A percentile compares a stretch with the other conserved stretches of the same genome.
Evolutionary conservation across 2,329 filamentous ascomycete species (phyloP).

Genomic region (Fusarium sp.): DNA sequence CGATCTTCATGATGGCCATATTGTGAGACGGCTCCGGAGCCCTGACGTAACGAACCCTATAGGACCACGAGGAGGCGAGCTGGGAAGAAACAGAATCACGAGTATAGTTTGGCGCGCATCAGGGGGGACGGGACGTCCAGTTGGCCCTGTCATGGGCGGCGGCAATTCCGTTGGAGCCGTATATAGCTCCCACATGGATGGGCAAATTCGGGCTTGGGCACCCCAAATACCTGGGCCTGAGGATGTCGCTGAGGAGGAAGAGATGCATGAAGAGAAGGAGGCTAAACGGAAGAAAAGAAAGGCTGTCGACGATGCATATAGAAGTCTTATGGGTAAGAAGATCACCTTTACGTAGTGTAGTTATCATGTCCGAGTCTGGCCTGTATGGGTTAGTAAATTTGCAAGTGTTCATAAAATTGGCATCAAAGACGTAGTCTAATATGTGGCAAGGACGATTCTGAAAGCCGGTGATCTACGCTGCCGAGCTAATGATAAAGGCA

Average conservation of each 20-base stretch:
- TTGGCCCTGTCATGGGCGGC: constrained; percentile 71
- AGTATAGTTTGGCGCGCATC: constrained; percentile 77
- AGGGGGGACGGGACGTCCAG: constrained; percentile 68
- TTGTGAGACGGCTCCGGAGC: constrained; percentile 77
- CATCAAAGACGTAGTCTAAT: constrained; percentile 11
- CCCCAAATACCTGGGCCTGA: constrained; percentile 67
- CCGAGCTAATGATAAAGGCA: neutral
- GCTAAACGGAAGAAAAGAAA: constrained; percentile 74
- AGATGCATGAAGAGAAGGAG: constrained; percentile 56
- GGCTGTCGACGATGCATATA: constrained; percentile 83
- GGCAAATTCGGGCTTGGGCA: constrained; percentile 83
- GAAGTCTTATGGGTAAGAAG: constrained; percentile 77
- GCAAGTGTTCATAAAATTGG: neutral
- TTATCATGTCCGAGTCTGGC: neutral
- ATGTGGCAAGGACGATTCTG: neutral
- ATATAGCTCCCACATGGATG: constrained; percentile 87
- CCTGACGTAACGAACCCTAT: constrained; percentile 65
- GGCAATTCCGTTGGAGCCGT: constrained; percentile 66
- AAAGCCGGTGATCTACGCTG: neutral
- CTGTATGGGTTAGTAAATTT: constrained; percentile 1
- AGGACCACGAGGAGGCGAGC: constrained; percentile 59
- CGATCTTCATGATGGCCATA: constrained; percentile 79
- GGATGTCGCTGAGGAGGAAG: constrained; percentile 61
- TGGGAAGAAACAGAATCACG: constrained; percentile 76
- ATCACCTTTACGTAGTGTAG: constrained; percentile 68